Evolutionary conservation across 164 flowering plant species (phyloP), one percentile per base, ranked within the genome.

Genomic region (Chimonanthus praecox): DNA sequence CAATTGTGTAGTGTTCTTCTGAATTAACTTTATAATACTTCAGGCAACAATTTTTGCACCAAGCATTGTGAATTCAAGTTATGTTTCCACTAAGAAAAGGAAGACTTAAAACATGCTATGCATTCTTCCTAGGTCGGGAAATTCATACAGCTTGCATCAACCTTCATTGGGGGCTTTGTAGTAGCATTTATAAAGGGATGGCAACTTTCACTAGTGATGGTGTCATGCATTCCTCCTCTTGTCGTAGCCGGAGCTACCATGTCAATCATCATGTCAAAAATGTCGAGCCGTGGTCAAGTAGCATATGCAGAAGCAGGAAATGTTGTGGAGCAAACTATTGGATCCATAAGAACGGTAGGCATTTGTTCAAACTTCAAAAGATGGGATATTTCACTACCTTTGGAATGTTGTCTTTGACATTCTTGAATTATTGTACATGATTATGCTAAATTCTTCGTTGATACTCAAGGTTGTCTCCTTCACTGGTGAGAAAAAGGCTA

Each of bases 401-500:
- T 45, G 44, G 68, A 15, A 66, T 66, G 10, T 48, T 10, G 13
- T 13, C 11, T 66, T 66, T 43, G 48, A 45, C 18, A 66, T 10
- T 66, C 68, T 66, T 43, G 15, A 15, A 13, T 46, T n/a, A 18
- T 3, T 63, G 44, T 7, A 9, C 7, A 63, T 63, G 21, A 8
- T 18, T n/a, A 6, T 21, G 66, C 66, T 63, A 16, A 63, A 5
- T 21, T 63, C 44, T 18, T 18, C 44, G 7, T 63, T n/a, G 47
- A 70, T 64, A 4, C n/a, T 4, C 47, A 13, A 91, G 97, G 97
- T 90, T 45, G 87, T 81, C 50, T 84, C 95, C 46, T 92, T 89
- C 78, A 86, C 87, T 0, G 95, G 95, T 15, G 97, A 92, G 83
- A 88, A 85, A 64, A 58, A 45, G 63, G 94, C 97, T 7, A 79